Evolutionary conservation across 2,329 filamentous ascomycete genomes (phyloP), one percentile per base, ranked within the genome.

Genomic region (Boeremia lycopersici): DNA sequence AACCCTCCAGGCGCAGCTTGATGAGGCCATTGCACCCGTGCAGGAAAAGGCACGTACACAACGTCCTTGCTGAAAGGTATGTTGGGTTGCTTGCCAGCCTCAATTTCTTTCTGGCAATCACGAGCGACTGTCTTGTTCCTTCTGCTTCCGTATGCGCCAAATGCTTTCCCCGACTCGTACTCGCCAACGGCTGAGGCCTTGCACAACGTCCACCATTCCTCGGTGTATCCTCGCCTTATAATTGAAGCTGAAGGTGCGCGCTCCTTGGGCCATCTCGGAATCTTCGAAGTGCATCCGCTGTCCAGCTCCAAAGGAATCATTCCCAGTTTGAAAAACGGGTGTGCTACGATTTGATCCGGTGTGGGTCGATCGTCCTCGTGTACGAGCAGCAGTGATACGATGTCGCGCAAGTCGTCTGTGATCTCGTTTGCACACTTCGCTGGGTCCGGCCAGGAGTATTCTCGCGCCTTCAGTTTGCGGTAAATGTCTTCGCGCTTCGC

Each of bases 401-500:
- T 81, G 63, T 92, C 88, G 74, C 91, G 89, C 48, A 90, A 85
- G 69, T 91, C 89, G 50, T 84, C 79, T 56, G 88, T 91, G 63
- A 91, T 90, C 63, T 86, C 86, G 70, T 87, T 89, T 47, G 84
- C 83, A 11, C 85, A 84, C 34, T 83, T 84, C 49, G 87, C 85
- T 25, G 85, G 75, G 53, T 84, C 83, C 12, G 90, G 90, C 90
- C 90, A 93, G 68, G 89, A 87, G 72, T 93, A 93, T 68, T 92
- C 89, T 63, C 89, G 82, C 64, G 88, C 74, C 83, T 86, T 74
- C 81, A 81, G 85, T 61, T 82, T 83, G 66, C 82, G 79, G 76
- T 95, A 95, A 57, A 95, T 95, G 70, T 93, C 90, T 71, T 95
- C 90, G 15, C 90, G 90, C 35, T 90, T 93, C 11, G 88, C 87